Conservation (phyloP, 169 alveolate genomes). For the Amoebophrya sp. region DNA sequence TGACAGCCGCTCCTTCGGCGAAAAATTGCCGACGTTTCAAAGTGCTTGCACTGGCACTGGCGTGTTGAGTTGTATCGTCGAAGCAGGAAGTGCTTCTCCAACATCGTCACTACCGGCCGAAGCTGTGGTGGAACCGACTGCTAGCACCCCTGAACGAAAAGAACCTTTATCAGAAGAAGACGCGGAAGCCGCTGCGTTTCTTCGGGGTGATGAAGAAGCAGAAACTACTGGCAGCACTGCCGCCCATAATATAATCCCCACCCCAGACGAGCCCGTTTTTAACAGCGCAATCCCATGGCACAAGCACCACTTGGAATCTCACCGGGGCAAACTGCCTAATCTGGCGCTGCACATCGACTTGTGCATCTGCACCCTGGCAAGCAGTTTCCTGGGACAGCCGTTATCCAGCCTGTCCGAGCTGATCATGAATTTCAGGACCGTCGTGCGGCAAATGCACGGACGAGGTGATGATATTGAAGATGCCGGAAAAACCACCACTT, state of each 20-base stretch:
- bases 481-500: too few species aligned
- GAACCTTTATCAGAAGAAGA: too few species aligned
- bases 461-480: too few species aligned
- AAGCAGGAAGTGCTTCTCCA: too few species aligned
- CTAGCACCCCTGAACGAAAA: too few species aligned
- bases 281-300: slow-evolving; percentile 4
- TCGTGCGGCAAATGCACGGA: neutral
- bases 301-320: neutral
- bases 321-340: neutral
- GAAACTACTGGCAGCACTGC: neutral
- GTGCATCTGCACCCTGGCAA: neutral
- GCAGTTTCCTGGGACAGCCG: neutral
- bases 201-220: neutral
- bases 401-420: neutral
- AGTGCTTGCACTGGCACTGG: too few species aligned
- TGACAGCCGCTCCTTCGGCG: neutral
- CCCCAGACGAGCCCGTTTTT: neutral
- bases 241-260: neutral
- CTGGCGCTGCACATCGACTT: slow-evolving; percentile 20
- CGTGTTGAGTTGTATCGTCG: too few species aligned
- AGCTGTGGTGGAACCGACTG: neutral
- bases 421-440: neutral
- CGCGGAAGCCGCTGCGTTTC: neutral
- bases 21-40: neutral
- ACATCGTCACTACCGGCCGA: neutral